These are phyloP conservation scores for Salvia rosmarinus DNA, from an alignment of 257 asterid species.

Conservation along the genomic window DNA sequence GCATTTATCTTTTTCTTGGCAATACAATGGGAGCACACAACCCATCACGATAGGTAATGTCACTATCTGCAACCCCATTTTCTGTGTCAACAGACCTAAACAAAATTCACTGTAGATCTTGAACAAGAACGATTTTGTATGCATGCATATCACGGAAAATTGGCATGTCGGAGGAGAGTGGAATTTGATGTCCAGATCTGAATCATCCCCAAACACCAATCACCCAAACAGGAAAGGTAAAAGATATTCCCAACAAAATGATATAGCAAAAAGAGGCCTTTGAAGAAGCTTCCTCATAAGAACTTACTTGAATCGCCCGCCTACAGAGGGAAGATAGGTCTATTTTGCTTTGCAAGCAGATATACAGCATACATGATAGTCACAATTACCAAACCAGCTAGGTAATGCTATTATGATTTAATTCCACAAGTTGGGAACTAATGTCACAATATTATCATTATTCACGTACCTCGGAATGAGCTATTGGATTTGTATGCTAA, in stretches of 20 bases:
- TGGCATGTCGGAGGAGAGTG: too few relatives aligned
- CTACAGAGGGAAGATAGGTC: neutral
- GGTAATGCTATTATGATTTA: neutral
- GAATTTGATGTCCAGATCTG: too few relatives aligned
- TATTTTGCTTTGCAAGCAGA: neutral
- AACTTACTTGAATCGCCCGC: neutral
- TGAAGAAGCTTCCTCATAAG: neutral
- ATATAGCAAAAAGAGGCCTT: neutral
- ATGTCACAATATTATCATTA: neutral
- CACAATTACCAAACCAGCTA: neutral
- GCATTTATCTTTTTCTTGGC: conserved; percentile 32
- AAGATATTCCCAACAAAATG: neutral
- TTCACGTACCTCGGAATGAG: conserved; percentile 2
- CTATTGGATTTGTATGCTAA: conserved; percentile 12
- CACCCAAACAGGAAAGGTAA: neutral
- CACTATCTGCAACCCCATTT: conserved; percentile 25
- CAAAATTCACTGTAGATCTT: neutral
- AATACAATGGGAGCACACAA: conserved; percentile 23
- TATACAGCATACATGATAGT: neutral
- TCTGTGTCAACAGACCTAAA: conserved; percentile 16
- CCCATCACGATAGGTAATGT: conserved; percentile 10
- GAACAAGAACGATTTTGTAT: neutral
- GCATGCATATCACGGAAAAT: neutral
- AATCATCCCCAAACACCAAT: neutral
- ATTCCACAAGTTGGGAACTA: neutral